Base-by-base conservation (phyloP, 768 basidiomycete species). In the Mycena leptocephala region DNA sequence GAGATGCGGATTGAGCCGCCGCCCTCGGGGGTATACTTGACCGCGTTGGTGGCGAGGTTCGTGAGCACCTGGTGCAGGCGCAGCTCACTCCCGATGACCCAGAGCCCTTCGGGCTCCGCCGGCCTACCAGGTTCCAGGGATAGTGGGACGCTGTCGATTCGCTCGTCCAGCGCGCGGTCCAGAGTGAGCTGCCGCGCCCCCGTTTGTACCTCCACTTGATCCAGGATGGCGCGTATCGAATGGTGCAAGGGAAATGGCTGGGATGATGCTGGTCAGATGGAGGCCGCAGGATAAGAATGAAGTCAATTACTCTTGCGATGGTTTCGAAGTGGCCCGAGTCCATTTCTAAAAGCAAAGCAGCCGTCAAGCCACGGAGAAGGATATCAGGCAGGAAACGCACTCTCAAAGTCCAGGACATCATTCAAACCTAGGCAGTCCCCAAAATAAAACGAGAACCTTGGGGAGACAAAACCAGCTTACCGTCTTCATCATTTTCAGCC, bases 31-130 rank as follows among this genome's bases (percentile, higher is more conserved):
- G 80, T 80, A 55, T 87, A 85, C 66, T 82, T 83, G 75, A 88
- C 83, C 18, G 85, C 85, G 65, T 86, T 86, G 32, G 83, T 83
- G 1, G 86, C 85, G 66, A 88, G 82, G 72, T 88, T 89, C 62
- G 84, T 86, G 35, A 82, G 75, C 20, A 85, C 80, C 70, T 86
- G 85, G 24, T 86, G 83, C 71, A 87, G 70, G 1, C 88, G 80
- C 80, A 88, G 84, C 76, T 88, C 88, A 76, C 87, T 86, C 28
- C 87, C 87, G 18, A 88, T 79, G 53, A 88, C 87, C 85, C 80
- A 81, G 0, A 80, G 76, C 18, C 69, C 76, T 35, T 78, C 77
- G 20, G 77, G 74, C 51, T 78, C 70, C 39, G 30, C 24, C 13
- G 9, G 33, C 5, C 41, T 48, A 3, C 66, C 59, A 9, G 74